Conservation (phyloP, 495 filamentous ascomycete species). For the Penicillium verhagenii region DNA sequence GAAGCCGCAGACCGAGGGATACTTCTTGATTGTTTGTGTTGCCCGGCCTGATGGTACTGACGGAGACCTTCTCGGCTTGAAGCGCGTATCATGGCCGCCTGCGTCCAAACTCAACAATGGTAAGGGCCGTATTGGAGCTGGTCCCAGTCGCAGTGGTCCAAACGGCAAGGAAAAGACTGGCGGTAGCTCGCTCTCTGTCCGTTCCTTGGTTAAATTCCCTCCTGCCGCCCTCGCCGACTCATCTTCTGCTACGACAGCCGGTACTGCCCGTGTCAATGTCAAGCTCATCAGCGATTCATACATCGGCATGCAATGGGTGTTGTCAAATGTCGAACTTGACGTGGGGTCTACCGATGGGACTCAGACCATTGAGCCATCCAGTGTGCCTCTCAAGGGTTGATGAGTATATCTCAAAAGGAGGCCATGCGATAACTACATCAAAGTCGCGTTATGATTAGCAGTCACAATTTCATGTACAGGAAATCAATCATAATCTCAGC, state of each 20-base stretch:
- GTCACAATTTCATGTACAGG: too few relatives aligned
- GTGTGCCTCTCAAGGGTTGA: constrained; percentile 20
- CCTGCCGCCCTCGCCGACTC: constrained; percentile 26
- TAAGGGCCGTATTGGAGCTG: constrained; percentile 20
- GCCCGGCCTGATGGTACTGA: constrained; percentile 57
- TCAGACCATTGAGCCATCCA: constrained; percentile 26
- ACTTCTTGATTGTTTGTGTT: constrained; percentile 69
- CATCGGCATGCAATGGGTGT: constrained; percentile 70
- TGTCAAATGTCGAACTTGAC: constrained; percentile 29
- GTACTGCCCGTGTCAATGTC: constrained; percentile 57
- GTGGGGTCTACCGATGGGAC: constrained; percentile 12
- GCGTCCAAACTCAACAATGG: constrained; percentile 23
- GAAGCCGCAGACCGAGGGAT: constrained; percentile 93
- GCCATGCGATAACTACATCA: too few relatives aligned
- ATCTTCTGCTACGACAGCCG: constrained; percentile 13
- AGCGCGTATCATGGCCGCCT: constrained; percentile 74
- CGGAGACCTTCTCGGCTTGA: constrained; percentile 75
- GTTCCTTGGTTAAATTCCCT: constrained; percentile 62
- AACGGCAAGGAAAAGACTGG: constrained; percentile 16
- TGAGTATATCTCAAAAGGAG: too few relatives aligned
- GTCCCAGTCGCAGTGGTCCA: constrained; percentile 28
- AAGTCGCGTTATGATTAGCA: too few relatives aligned
- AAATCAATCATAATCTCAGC: too few relatives aligned
- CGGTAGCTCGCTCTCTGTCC: constrained; percentile 21
- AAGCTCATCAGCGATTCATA: constrained; percentile 82